Evolutionary conservation across 306 rosid genomes (phyloP), one percentile per base, ranked within the genome.

Genomic region (Acacia crassicarpa): DNA sequence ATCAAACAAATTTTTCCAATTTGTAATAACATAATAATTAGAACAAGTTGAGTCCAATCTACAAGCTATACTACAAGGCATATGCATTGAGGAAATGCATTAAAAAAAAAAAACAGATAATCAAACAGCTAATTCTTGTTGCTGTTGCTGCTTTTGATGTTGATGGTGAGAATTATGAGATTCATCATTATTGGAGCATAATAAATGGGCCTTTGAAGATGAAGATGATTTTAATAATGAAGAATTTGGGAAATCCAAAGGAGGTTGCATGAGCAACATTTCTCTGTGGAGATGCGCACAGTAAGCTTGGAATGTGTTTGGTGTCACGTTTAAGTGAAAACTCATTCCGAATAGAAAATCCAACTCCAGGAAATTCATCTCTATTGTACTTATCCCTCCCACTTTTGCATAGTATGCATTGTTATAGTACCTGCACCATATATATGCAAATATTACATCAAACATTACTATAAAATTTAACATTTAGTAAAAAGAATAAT

Each of bases 351-450:
- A 96, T 59, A 96, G 76, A 70, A 96, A 93, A 61, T 96, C 99
- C 85, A 96, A 86, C 73, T 96, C 99, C 63, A 95, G 97, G 87
- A 91, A 91, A 74, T 95, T 95, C 94, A 95, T 95, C 87, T 95
- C 99, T 40, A 67, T 75, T 69, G 94, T 95, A 82, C 97, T 93
- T 67, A 95, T 93, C 75, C 99, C 98, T 84, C 99, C 99, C 62
- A 95, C 94, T 90, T 92, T 95, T 84, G 99, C 99, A 88, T 90
- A 95, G 87, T 91, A 95, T 15, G 98, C 99, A 84, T 95, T 95
- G 90, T 93, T 95, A 86, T 95, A 93, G 88, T 86, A 95, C 89
- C 99, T 95, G 85, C 41, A 80, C 25, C 62, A 41, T 20, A 38
- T 22, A 68, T 38, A 38, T 76, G 66, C 40, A 45, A 81, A 56